Conservation (phyloP, 176 grass and related monocot species). For the Tillandsia fasciculata region DNA sequence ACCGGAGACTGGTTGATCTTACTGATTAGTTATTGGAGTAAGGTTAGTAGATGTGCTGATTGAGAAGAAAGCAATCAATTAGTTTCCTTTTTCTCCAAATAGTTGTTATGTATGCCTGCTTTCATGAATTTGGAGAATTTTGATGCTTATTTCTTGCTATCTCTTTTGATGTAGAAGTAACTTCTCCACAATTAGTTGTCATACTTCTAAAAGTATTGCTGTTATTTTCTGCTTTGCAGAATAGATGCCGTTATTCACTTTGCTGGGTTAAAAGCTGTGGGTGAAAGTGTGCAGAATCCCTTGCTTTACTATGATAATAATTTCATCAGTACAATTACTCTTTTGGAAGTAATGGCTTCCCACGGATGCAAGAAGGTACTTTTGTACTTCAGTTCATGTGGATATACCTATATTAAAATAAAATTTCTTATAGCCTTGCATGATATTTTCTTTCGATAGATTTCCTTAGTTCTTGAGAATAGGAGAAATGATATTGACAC, state of each 20-base stretch:
- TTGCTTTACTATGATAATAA: conserved; percentile 95
- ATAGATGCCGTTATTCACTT: conserved; percentile 97
- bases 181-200: neutral
- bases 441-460: neutral
- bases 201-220: conserved; percentile 8
- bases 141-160: neutral
- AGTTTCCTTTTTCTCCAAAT: neutral
- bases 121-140: neutral
- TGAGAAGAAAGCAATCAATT: no score
- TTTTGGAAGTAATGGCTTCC: conserved; percentile 92
- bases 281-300: conserved; percentile 87
- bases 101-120: neutral
- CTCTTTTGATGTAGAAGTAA: conserved; percentile 8
- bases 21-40: no score
- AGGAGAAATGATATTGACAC: neutral
- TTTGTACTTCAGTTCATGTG: conserved; percentile 15
- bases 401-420: neutral
- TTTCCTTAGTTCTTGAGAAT: neutral
- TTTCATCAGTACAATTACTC: conserved; percentile 69
- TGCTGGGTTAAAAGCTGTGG: conserved; percentile 91
- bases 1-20: no score
- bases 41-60: no score
- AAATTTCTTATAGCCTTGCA: neutral
- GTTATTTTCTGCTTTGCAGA: conserved; percentile 26
- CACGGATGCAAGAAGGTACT: conserved; percentile 92